Percentiles rank a stretch among this genome's conserved stretches.
Evolutionary conservation across 148 eudicot species (phyloP).

Genomic region (Spergularia bocconei): DNA sequence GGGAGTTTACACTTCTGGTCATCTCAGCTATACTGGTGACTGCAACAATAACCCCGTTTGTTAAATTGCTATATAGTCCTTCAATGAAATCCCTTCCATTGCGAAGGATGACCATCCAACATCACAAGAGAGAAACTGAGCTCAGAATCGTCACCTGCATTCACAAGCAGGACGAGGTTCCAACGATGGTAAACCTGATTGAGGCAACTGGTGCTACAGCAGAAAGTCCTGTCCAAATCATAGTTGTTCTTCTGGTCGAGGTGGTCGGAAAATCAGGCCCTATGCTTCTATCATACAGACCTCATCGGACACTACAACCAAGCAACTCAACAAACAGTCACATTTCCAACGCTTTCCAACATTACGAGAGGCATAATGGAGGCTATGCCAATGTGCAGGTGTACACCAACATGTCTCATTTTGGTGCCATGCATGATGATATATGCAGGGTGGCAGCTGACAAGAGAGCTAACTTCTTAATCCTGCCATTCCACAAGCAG

Average conservation of each 20-base stretch:
- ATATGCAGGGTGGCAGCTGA: conserved; percentile 55
- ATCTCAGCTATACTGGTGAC: conserved; percentile 38
- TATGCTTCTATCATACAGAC: conserved; percentile 53
- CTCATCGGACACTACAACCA: conserved; percentile 25
- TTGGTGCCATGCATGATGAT: conserved; percentile 52
- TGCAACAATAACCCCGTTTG: conserved; percentile 43
- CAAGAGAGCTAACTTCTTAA: conserved; percentile 39
- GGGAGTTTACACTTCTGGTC: conserved; percentile 53
- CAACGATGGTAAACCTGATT: conserved; percentile 47
- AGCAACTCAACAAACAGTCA: conserved; percentile 30
- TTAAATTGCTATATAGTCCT: conserved; percentile 47
- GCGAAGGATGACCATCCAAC: conserved; percentile 56
- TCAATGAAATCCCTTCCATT: conserved; percentile 26
- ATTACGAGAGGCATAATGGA: conserved; percentile 35
- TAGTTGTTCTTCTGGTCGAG: conserved; percentile 50
- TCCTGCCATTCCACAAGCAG: conserved; percentile 63
- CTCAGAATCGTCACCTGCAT: conserved; percentile 54
- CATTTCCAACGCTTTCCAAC: conserved; percentile 52
- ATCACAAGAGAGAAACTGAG: conserved; percentile 48
- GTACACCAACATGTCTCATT: conserved; percentile 49
- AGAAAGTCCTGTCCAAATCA: conserved; percentile 38
- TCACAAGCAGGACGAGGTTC: conserved; percentile 49
- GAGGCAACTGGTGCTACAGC: conserved; percentile 53
- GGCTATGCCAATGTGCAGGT: conserved; percentile 38
- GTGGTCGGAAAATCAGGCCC: conserved; percentile 51